phyloP scores from a whole-genome alignment of 2,329 filamentous ascomycete genomes.

The Xylariaceae sp. region DNA sequence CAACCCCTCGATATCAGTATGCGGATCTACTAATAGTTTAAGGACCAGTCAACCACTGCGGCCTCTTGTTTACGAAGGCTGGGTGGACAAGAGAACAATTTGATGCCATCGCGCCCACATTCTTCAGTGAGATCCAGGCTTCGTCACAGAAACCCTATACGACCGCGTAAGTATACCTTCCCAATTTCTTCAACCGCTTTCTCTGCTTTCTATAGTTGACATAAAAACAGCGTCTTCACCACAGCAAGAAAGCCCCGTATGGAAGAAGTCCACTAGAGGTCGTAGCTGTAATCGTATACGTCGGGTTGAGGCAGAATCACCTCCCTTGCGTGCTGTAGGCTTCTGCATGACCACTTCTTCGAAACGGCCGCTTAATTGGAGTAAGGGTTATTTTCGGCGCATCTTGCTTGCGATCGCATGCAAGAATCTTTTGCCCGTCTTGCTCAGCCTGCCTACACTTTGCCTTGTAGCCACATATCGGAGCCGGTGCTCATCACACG shows the following conservation, averaged over 20 bases:
- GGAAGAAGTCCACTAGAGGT: constrained; percentile 3
- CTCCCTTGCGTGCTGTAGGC: no score
- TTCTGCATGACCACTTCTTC: no score
- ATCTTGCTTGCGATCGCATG: no score
- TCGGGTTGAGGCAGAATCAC: no score
- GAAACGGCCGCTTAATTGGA: no score
- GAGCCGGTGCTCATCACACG: no score
- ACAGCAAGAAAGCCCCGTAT: constrained; percentile 38
- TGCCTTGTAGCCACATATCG: no score
- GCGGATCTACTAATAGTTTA: constrained; percentile 13
- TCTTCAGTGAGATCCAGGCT: constrained; percentile 30
- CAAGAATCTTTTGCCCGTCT: no score
- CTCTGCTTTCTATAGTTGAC: constrained; percentile 13
- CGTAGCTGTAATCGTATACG: background rate
- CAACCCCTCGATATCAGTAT: no score
- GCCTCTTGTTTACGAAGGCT: constrained; percentile 34
- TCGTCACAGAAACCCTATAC: constrained; percentile 33
- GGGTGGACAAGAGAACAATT: constrained; percentile 37
- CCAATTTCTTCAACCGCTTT: background rate
- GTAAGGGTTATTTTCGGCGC: no score
- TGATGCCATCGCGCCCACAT: constrained; percentile 33
- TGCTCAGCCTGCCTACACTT: no score
- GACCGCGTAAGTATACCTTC: constrained; percentile 31
- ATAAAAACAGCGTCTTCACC: constrained; percentile 34
- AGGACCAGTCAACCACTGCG: constrained; percentile 31